Evolutionary conservation across 2,329 filamentous ascomycete genomes (phyloP), one percentile per base, ranked within the genome.

Genomic region (Sclerotinia nivalis): DNA sequence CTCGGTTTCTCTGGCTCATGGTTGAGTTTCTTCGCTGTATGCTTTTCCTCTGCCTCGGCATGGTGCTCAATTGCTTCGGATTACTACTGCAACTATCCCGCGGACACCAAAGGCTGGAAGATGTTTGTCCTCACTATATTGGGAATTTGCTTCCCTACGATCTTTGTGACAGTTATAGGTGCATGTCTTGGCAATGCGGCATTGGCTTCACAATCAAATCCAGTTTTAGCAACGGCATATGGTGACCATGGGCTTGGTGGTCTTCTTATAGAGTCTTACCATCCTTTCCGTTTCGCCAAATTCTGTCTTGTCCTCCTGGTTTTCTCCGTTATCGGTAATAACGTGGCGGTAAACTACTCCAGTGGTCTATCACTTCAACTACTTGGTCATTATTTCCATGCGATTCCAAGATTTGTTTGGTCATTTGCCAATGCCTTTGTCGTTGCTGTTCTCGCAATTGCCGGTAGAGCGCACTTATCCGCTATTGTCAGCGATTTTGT

Each of bases 201-300:
- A 9, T 15, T 70, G n/a, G 56, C 4, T 72, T 80, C 69, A 72
- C 77, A 62, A 77, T 75, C 77, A n/a, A 75, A 80, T 69, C 82
- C 81, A 76, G 74, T 78, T 62, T 82, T 81, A 76, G 74, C 78
- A 40, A 74, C 78, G 1, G 79, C 80, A 2, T 82, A 84, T 73
- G 75, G 77, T 31, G 75, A 81, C 31, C 78, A 83, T 58, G 82
- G 82, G 18, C 78, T 86, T 1, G 84, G 84, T 28, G 83, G 82
- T 70, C 78, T 85, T 6, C 80, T 86, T 71, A 77, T 81, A 34
- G 78, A 80, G 55, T 80, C 82, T 74, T 81, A 83, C 28, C 79
- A 83, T 71, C 84, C 84, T 0, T 72, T 78, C 10, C 81, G 81
- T 31, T 85, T 83, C 73, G 82, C 82, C 45, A 84, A 85, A 70